phyloP scores from a whole-genome alignment of 2,329 filamentous ascomycete genomes.

The Arthrobotrys iridis region DNA sequence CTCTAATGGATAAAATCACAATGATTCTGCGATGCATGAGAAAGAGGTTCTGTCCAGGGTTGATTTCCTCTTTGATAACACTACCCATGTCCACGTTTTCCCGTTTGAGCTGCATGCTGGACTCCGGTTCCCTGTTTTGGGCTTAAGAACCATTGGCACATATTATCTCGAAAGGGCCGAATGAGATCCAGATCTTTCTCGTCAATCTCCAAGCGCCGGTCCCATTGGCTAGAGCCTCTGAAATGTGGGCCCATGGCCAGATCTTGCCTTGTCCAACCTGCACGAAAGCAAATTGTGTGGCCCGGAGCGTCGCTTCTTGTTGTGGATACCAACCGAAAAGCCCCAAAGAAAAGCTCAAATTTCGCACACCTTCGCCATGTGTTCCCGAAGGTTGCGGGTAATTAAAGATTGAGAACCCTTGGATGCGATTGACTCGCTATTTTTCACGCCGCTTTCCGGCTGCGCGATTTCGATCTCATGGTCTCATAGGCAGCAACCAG shows the following conservation, averaged over 20 bases:
- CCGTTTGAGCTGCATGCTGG: slow-evolving; percentile 50
- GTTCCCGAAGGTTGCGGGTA: slow-evolving; percentile 47
- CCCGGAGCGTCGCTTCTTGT: slow-evolving; percentile 48
- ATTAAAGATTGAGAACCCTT: slow-evolving; percentile 43
- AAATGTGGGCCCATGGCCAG: slow-evolving; percentile 44
- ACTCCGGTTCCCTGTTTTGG: slow-evolving; percentile 43
- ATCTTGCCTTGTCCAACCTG: slow-evolving; percentile 54
- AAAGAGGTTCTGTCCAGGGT: slow-evolving; percentile 25
- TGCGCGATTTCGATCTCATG: slow-evolving; percentile 39
- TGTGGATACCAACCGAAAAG: slow-evolving; percentile 42
- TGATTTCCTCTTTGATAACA: slow-evolving; percentile 43
- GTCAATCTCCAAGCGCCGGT: slow-evolving; percentile 53
- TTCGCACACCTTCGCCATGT: slow-evolving; percentile 51
- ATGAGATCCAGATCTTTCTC: slow-evolving; percentile 55
- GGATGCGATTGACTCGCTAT: slow-evolving; percentile 11
- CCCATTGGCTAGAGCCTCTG: slow-evolving; percentile 34
- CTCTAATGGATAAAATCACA: slow-evolving; percentile 36
- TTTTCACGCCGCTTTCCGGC: slow-evolving; percentile 29
- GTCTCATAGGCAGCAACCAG: slow-evolving; percentile 36
- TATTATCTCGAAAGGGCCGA: slow-evolving; percentile 48
- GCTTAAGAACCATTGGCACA: slow-evolving; percentile 42
- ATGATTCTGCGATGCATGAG: slow-evolving; percentile 31
- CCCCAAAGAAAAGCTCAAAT: slow-evolving; percentile 22
- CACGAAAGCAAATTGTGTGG: slow-evolving; percentile 54
- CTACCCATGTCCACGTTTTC: slow-evolving; percentile 51